These are phyloP conservation scores for Aspergillus alliaceus DNA, from an alignment of 2,329 filamentous ascomycete genomes.

Conservation along the genomic window DNA sequence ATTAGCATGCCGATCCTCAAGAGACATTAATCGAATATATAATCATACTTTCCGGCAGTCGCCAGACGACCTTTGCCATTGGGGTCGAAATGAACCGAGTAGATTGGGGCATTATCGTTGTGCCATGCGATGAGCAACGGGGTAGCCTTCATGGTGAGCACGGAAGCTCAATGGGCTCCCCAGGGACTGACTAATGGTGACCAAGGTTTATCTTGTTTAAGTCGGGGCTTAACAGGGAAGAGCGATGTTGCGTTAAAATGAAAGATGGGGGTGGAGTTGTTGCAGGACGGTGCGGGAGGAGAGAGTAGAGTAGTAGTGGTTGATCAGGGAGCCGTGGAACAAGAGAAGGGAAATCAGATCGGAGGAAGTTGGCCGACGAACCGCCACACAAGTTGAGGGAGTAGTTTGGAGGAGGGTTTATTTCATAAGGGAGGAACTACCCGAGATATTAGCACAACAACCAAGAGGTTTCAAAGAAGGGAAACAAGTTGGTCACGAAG, in stretches of 20 bases:
- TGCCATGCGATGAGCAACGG: conserved; percentile 99
- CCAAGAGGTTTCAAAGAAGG: no score
- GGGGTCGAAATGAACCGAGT: conserved; percentile 95
- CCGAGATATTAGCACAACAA: no score
- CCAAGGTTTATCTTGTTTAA: not conserved
- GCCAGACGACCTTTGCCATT: conserved; percentile 87
- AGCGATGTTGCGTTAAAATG: not conserved
- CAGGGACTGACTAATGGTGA: not conserved
- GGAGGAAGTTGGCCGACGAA: not conserved
- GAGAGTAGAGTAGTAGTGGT: not conserved
- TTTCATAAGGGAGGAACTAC: not conserved
- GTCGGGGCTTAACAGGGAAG: not conserved
- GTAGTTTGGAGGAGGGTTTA: not conserved
- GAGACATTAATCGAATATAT: not conserved
- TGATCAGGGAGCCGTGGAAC: conserved; percentile 1
- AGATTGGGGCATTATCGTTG: conserved; percentile 93
- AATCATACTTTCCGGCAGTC: conserved; percentile 73
- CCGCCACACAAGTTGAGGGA: not conserved
- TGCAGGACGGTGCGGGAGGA: not conserved
- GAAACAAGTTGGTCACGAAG: not conserved
- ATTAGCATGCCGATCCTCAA: conserved; percentile 12
- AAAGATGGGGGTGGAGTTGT: not conserved
- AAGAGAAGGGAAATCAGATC: not conserved
- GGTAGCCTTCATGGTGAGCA: conserved; percentile 79
- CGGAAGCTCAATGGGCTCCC: conserved; percentile 29